Evolutionary conservation across 108 stramenopile genomes (phyloP), one percentile per base, ranked within the genome.

Genomic region (Skeletonema costatum): DNA sequence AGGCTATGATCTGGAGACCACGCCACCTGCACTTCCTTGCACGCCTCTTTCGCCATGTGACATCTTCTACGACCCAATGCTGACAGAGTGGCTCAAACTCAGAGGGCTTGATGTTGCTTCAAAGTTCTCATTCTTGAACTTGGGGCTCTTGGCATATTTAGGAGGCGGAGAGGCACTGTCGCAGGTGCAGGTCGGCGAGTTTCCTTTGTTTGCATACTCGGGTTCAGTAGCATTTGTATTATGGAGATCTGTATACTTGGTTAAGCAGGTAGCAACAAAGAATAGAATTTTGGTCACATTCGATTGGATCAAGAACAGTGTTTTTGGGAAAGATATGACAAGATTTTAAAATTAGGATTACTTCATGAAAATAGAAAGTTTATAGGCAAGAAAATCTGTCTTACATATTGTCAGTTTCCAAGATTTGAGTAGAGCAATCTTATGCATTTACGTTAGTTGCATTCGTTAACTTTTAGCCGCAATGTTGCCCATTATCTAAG

Each of bases 181-280:
- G 16, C 91, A 92, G 60, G 78, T 92, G 2, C 88, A 92, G 66
- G 21, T 89, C 17, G 91, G 91, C n/a, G 83, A 89, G 60, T 51
- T 87, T 14, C 83, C 83, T 32, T 13, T 92, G 30, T 70, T 87
- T 32, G 51, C 59, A 14, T 76, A 78, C 19, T 81, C 78, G 32
- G 91, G 91, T 4, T 75, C 63, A 44, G 78, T 81, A 30, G 77
- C 74, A 38, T 92, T 87, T 65, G 30, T 89, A 3, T 67, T 92
- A 12, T 92, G 91, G 91, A 58, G 89, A 42, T 85, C 85, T 19
- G 89, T 92, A 6, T 90, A 92, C 71, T 65, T 92, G 10, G 89
- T 89, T 29, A 92, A 92, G 48, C 91, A 90, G 64, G 89, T 90
- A n/a, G 85, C 89, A 12, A 87, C 87, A 10, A 73, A 84, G 41